Base-by-base conservation (phyloP, 2,329 filamentous ascomycete species). In the Calonectria crousiana region DNA sequence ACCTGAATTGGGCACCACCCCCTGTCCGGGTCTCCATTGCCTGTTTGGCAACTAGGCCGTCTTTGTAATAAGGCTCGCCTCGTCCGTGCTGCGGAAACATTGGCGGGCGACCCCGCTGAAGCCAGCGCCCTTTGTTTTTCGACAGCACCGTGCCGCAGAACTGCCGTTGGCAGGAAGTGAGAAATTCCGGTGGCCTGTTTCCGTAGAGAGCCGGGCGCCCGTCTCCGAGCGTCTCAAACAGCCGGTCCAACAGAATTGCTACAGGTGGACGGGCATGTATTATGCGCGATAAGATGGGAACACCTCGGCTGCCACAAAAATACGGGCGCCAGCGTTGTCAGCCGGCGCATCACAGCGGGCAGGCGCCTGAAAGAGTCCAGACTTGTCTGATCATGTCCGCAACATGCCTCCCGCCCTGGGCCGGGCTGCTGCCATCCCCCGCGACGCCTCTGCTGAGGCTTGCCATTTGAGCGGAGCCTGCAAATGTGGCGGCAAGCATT, bases 401-500 rank as follows among this genome's bases (percentile, higher is more conserved):
- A 71, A 53, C 38, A n/a, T 62, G 69, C 71, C 71, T 74, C 71
- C 71, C 69, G 70, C 67, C 67, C 74, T 69, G 71, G 44, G 36
- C 32, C 44, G 23, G 20, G 28, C 32, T 49, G 67, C 51, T 28
- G 47, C 62, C 73, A 53, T 58, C 70, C 58, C 64, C 51, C 60
- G 41, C 53, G 56, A 67, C 34, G 32, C 28, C 58, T 62, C 71
- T 76, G 69, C 76, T 72, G 36, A 71, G 75, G 72, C 67, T 73
- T 70, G 70, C 65, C 65, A 74, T 79, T 65, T 58, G 38, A 66
- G 38, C 53, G 60, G 28, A 74, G 52, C 51, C 51, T 71, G 66
- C 16, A 56, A 69, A 52, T 58, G 56, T 70, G 71, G 69, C 72
- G 68, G 65, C 64, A 70, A 77, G 69, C 77, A 80, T 79, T 80